Evolutionary conservation across 2,329 filamentous ascomycete genomes (phyloP), one percentile per base, ranked within the genome.

Genomic region (Colletotrichum cordylinicola): DNA sequence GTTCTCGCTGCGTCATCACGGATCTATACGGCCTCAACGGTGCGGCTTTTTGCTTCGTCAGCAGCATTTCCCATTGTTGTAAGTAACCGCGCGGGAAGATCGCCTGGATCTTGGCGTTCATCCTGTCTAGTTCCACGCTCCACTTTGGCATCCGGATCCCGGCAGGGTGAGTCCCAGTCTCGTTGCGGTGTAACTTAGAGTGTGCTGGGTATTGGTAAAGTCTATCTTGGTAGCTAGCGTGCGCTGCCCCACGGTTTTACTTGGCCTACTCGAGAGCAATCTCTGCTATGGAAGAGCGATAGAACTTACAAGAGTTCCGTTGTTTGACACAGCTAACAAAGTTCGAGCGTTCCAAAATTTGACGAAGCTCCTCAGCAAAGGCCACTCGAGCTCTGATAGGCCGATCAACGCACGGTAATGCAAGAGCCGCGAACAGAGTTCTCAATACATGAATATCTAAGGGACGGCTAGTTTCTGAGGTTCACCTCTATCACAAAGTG

Each of bases 141-240:
- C 43, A 48, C 10, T 48, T 48, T 21, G 43, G 12, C 18, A 4
- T 48, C 18, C 18, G 43, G 1, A 12, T 48, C 5, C 43, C 43
- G 18, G 18, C 18, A 48, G 43, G 43, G 43, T 48, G 12, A 1
- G 43, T 13, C 18, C 18, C 1, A 48, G 43, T 48, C 43, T 48
- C 10, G 3, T 21, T 48, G 43, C 43, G 18, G 10, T 48, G 18
- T 21, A n/a, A 21, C 18, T 21, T 2, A 21, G 0, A 12, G 43
- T 21, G 43, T 21, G 0, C 9, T 48, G 10, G 18, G 1, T 48
- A 48, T 0, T 0, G 1, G 3, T 48, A 12, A 48, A 12, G 43
- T 48, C 43, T 12, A 2, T 48, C 18, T 48, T 48, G 12, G 43
- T 21, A 48, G 43, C 10, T 13, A 43, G 39, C 8, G 37, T 43